These are phyloP conservation scores for Spergularia azorica DNA, from an alignment of 179 eudicot species.

Conservation along the genomic window DNA sequence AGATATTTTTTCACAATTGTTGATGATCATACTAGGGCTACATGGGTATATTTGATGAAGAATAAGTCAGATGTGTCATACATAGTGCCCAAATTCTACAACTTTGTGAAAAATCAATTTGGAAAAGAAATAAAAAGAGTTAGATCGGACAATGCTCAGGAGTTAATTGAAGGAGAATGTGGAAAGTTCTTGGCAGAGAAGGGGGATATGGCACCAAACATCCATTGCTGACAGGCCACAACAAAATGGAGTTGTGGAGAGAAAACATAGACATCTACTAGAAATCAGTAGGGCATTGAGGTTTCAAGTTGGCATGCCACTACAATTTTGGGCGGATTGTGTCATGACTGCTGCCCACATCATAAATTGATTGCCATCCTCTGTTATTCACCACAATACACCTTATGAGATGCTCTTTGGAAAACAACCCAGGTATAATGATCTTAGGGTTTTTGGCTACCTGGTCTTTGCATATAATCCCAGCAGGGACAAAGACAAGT, in stretches of 20 bases:
- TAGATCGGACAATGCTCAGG: no score
- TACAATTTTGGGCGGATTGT: background rate
- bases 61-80: no score
- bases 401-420: background rate
- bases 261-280: background rate
- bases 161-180: background rate
- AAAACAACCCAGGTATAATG: background rate
- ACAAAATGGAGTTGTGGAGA: background rate
- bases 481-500: background rate
- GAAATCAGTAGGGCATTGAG: background rate
- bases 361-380: background rate
- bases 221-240: background rate
- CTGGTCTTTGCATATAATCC: background rate
- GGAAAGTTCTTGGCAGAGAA: background rate
- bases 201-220: background rate
- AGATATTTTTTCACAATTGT: no score
- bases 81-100: no score
- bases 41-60: no score
- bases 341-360: background rate
- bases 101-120: no score
- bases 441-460: background rate
- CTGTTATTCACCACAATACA: background rate
- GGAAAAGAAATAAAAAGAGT: no score
- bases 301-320: background rate
- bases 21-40: no score